Base-by-base conservation (phyloP, 345 rosid genomes). In the Excoecaria cochinchinensis region DNA sequence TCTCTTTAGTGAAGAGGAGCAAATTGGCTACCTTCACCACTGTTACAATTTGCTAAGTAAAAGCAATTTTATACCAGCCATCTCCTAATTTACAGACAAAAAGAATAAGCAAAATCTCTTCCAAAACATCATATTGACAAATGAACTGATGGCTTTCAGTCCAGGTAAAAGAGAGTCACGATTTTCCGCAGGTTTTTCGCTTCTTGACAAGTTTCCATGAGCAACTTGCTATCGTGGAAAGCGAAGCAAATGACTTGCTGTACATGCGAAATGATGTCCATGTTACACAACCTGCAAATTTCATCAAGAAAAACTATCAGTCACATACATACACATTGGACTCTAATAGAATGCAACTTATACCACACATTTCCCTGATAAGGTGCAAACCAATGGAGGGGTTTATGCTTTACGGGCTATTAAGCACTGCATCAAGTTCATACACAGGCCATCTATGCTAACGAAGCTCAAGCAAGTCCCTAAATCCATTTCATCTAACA, bases 161-260 rank as follows among this genome's bases (percentile, higher is more conserved):
- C 99, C 79, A 95, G 88, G 86, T 91, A 92, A 79, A 95, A 95
- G 69, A 95, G 88, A 3, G 99, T 95, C 62, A 92, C 99, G 36
- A 92, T 95, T 82, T 95, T 92, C 80, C 97, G 84, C 22, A 95
- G 89, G 59, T 83, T 91, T 84, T 92, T 92, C 21, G 97, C 99
- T 85, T 95, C 99, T 82, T 90, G 97, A 76, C 99, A 95, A 52
- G 99, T 92, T 72, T 92, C 99, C 97, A 91, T 90, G 11, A 95
- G 92, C 85, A 95, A 77, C 84, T 76, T 85, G 87, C 99, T 92
- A 72, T 95, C 97, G 59, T 95, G 99, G 84, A 92, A 95, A 0
- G 97, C 99, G n/a, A 95, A 95, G 90, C 99, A 95, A 42, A 95
- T 92, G 6, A 95, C 97, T 82, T 92, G 97, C 74, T 95, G 99